Conservation (phyloP, 805 yeast species). For the Ogataea trehaloabstinens region DNA sequence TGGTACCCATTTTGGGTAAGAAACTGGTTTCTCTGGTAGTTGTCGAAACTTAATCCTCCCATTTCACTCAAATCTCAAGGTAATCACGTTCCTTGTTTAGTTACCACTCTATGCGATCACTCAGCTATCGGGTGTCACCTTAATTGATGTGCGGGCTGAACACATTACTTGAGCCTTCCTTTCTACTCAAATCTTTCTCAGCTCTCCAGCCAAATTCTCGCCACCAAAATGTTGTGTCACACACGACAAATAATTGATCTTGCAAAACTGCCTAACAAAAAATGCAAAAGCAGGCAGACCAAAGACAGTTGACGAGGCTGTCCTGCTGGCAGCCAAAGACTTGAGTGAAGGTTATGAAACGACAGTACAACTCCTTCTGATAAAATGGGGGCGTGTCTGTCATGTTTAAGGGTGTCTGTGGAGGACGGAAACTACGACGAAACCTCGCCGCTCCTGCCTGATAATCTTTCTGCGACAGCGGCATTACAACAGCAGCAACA, state of each 20-base stretch:
- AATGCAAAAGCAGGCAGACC: no score
- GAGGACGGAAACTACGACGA: constrained; percentile 28
- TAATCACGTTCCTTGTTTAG: not conserved
- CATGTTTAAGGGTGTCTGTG: constrained; percentile 26
- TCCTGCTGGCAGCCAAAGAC: no score
- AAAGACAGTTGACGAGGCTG: no score
- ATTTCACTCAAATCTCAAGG: constrained; percentile 40
- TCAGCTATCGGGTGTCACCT: no score
- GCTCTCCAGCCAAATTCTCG: no score
- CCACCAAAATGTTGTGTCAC: no score
- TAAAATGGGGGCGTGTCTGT: constrained; percentile 35
- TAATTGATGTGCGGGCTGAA: constrained; percentile 1
- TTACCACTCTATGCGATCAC: not conserved
- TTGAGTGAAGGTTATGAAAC: no score
- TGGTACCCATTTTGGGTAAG: constrained; percentile 67
- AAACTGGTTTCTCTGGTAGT: constrained; percentile 83
- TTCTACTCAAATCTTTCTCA: no score
- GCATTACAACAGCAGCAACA: constrained; percentile 23
- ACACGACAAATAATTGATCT: no score
- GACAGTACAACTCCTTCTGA: no score
- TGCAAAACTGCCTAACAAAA: no score
- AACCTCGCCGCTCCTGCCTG: constrained; percentile 26
- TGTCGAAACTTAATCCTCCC: constrained; percentile 93
- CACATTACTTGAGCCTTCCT: no score
- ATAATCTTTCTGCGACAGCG: constrained; percentile 17